Percentiles rank a stretch among this genome's conserved stretches.
Evolutionary conservation across 768 basidiomycete genomes (phyloP).

Genomic region (Phylloporus sp.): DNA sequence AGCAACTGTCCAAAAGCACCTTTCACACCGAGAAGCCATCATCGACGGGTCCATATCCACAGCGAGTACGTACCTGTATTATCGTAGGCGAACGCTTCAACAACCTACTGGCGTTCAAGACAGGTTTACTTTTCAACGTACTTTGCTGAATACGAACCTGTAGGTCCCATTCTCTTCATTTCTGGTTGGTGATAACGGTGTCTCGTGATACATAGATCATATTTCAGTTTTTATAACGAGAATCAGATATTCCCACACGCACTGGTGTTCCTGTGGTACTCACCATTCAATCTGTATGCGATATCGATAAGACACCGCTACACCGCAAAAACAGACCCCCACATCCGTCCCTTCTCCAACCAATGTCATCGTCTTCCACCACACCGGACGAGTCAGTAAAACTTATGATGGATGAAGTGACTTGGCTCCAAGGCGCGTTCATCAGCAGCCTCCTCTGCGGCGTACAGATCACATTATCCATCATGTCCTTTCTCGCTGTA

Average conservation of each 20-base stretch:
- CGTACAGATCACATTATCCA: conserved; percentile 16
- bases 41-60: conserved; percentile 1
- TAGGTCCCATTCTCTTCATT: not conserved
- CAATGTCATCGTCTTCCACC: conserved; percentile 5
- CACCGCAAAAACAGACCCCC: conserved; percentile 5
- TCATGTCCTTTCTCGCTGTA: conserved; percentile 16
- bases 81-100: not conserved
- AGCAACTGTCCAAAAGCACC: not conserved
- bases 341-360: not conserved
- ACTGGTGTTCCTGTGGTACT: conserved; percentile 1
- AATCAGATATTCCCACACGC: conserved; percentile 5
- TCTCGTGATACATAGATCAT: not conserved
- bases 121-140: not conserved
- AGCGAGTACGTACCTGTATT: not conserved
- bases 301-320: not conserved
- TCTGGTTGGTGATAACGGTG: not conserved
- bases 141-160: not conserved
- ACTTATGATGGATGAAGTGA: conserved; percentile 3
- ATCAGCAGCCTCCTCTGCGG: conserved; percentile 19
- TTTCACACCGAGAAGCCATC: conserved; percentile 13
- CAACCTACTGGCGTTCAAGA: not conserved
- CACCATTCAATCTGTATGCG: not conserved
- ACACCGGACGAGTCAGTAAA: not conserved
- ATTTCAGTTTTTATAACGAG: not conserved
- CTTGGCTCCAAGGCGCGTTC: conserved; percentile 24